Conservation (phyloP, 495 filamentous ascomycete genomes). For the Xylaria longipes region DNA sequence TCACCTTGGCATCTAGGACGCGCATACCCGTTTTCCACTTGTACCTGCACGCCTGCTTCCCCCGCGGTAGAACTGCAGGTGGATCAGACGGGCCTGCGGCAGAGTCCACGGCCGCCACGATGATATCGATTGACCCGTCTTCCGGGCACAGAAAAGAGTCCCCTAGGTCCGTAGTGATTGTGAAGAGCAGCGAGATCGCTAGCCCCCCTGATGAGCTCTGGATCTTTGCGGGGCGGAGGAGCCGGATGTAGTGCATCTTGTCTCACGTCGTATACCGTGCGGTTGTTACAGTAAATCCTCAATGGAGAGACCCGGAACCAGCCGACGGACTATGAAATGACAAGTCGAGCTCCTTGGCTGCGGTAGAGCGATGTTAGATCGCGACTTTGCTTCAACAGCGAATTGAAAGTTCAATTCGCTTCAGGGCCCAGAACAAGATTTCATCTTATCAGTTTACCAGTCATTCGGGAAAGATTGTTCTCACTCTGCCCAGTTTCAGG, state of each 20-base stretch:
- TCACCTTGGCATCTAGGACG: constrained; percentile 48
- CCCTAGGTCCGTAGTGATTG: constrained; percentile 89
- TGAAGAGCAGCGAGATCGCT: constrained; percentile 59
- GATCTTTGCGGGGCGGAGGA: constrained; percentile 69
- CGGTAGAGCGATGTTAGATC: not conserved
- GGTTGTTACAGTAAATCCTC: not conserved
- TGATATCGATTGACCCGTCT: constrained; percentile 59
- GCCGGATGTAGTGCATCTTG: constrained; percentile 76
- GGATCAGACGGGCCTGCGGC: constrained; percentile 1
- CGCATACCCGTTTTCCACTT: constrained; percentile 51
- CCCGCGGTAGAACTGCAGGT: not conserved
- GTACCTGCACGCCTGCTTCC: not conserved
- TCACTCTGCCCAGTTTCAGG: not conserved
- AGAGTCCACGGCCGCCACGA: constrained; percentile 56
- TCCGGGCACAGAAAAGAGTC: constrained; percentile 80
- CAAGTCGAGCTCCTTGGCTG: not conserved
- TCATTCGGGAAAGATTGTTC: too few species aligned
- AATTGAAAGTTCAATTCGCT: not conserved
- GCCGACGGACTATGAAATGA: not conserved
- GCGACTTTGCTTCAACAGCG: not conserved
- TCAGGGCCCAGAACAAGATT: not conserved
- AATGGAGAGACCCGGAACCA: not conserved
- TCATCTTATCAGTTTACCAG: not conserved
- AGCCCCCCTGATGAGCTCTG: constrained; percentile 45
- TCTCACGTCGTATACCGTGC: not conserved